A percentile compares a stretch with the other conserved stretches of the same genome.
Evolutionary conservation across 2,329 filamentous ascomycete species (phyloP).

Genomic region (Fusarium siculi): DNA sequence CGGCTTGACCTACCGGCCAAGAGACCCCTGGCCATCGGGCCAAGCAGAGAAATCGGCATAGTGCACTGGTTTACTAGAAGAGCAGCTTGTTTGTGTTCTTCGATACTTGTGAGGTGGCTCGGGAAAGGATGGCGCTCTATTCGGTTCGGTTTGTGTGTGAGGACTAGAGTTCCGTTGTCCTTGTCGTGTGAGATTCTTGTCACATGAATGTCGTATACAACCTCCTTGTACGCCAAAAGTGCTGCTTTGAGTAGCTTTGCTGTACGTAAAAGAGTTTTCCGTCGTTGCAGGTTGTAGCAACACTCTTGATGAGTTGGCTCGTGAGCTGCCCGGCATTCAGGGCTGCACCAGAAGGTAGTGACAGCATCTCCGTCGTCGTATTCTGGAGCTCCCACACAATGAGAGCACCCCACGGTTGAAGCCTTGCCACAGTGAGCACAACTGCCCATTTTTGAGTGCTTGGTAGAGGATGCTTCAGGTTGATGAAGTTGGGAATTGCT

Average conservation of each 20-base stretch:
- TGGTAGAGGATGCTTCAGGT: not conserved
- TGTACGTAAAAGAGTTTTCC: conserved; percentile 14
- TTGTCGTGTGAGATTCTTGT: not conserved
- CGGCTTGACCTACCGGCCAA: not conserved
- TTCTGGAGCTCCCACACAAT: conserved; percentile 10
- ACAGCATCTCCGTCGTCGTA: conserved; percentile 20
- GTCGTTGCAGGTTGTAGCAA: conserved; percentile 9
- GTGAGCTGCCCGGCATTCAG: conserved; percentile 19
- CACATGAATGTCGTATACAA: conserved; percentile 3
- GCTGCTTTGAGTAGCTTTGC: conserved; percentile 12
- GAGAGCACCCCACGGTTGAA: conserved; percentile 3
- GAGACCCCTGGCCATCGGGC: conserved; percentile 13
- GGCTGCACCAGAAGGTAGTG: conserved; percentile 15
- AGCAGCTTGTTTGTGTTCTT: conserved; percentile 16
- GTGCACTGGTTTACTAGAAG: conserved; percentile 8
- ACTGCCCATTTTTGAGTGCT: not conserved
- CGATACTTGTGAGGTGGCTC: not conserved
- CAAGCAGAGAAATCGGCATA: conserved; percentile 13
- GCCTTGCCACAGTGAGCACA: conserved; percentile 13
- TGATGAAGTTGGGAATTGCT: not conserved
- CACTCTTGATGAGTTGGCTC: conserved; percentile 5
- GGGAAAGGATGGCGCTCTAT: conserved; percentile 6
- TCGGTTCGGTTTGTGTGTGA: not conserved
- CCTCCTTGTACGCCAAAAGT: conserved; percentile 16
- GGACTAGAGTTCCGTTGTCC: not conserved